Percentiles rank a stretch among this genome's conserved stretches.
Conservation (phyloP, 2,329 filamentous ascomycete species). For the Alternaria rosae region DNA sequence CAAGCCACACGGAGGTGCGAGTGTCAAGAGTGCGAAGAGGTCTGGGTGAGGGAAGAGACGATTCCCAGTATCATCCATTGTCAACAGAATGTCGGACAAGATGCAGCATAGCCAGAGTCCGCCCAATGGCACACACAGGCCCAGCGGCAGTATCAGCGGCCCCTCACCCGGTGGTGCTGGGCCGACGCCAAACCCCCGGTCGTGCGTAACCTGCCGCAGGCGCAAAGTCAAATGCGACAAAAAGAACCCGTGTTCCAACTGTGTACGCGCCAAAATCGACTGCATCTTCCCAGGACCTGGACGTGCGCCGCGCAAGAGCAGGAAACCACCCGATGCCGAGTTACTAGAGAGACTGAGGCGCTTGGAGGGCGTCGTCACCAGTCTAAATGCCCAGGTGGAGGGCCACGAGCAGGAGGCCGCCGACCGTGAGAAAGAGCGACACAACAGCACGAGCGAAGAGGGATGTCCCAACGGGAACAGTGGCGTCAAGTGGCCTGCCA, state of each 20-base stretch:
- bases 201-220: slow-evolving; percentile 47
- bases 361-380: slow-evolving; percentile 76
- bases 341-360: slow-evolving; percentile 75
- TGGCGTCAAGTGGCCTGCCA: not conserved
- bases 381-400: slow-evolving; percentile 56
- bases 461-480: slow-evolving; percentile 11
- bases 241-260: slow-evolving; percentile 78
- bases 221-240: slow-evolving; percentile 82
- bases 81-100: slow-evolving; percentile 38
- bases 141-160: slow-evolving; percentile 26
- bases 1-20: slow-evolving; percentile 4
- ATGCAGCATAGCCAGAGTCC: slow-evolving; percentile 26
- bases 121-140: slow-evolving; percentile 29
- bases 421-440: slow-evolving; percentile 30
- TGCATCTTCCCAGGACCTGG: slow-evolving; percentile 79
- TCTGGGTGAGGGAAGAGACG: not conserved
- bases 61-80: not conserved
- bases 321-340: slow-evolving; percentile 74
- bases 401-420: slow-evolving; percentile 47
- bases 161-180: slow-evolving; percentile 13
- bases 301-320: slow-evolving; percentile 71
- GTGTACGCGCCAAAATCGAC: slow-evolving; percentile 71
- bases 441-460: slow-evolving; percentile 18
- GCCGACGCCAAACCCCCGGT: slow-evolving; percentile 38
- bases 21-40: slow-evolving; percentile 1